A percentile compares a stretch with the other conserved stretches of the same genome.
Conservation (phyloP, 2,329 filamentous ascomycete genomes). For the Botrytis squamosa region DNA sequence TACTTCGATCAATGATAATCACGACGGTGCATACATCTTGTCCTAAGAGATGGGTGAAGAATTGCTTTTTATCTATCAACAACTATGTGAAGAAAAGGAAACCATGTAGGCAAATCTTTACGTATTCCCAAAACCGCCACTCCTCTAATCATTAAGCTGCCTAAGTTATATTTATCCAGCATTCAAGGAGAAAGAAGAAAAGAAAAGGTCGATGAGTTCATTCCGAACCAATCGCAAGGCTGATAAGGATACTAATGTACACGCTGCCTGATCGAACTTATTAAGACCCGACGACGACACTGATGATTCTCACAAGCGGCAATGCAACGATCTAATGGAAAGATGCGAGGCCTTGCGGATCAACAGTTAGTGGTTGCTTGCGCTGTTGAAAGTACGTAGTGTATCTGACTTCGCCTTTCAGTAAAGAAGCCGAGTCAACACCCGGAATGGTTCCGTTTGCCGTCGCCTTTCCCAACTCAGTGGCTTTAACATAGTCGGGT, state of each 20-base stretch:
- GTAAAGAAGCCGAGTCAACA: slow-evolving; percentile 45
- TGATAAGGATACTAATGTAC: slow-evolving; percentile 14
- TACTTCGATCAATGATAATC: background rate
- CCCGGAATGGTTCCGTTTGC: slow-evolving; percentile 46
- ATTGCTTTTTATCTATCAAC: background rate
- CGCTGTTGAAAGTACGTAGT: slow-evolving; percentile 44
- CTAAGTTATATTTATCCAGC: slow-evolving; percentile 16
- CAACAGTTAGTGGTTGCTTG: slow-evolving; percentile 29
- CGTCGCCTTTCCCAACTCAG: slow-evolving; percentile 42
- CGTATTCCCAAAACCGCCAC: background rate
- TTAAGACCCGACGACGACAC: slow-evolving; percentile 5
- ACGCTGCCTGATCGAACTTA: background rate
- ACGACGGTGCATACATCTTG: background rate
- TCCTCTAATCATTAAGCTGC: slow-evolving; percentile 7
- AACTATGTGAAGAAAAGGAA: background rate
- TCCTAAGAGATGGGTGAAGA: background rate
- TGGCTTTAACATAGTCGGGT: slow-evolving; percentile 38
- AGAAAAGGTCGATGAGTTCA: background rate
- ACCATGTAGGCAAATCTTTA: background rate
- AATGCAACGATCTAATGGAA: slow-evolving; percentile 28
- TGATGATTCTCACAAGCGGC: background rate
- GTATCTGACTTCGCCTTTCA: slow-evolving; percentile 46
- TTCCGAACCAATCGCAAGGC: background rate
- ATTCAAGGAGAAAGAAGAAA: slow-evolving; percentile 10
- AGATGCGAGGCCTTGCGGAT: slow-evolving; percentile 35